These are phyloP conservation scores for Colletotrichum horii DNA, from an alignment of 2,329 filamentous ascomycete species.

Conservation along the genomic window DNA sequence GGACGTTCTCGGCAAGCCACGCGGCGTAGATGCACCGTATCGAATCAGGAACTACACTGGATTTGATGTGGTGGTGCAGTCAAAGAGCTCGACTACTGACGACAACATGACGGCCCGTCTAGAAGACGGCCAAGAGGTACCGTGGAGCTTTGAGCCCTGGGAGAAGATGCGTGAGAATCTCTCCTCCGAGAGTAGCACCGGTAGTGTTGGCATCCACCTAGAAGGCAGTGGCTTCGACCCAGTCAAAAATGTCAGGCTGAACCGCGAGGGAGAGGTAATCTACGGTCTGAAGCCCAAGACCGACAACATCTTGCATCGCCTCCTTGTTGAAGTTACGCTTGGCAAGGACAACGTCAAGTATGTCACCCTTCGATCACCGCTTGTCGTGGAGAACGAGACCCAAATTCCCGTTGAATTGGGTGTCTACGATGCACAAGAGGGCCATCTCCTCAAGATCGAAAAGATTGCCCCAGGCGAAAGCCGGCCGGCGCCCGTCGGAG, in stretches of 20 bases:
- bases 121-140: constrained; percentile 86
- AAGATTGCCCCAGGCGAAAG: constrained; percentile 94
- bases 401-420: constrained; percentile 95
- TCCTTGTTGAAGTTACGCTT: constrained; percentile 89
- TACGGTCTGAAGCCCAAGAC: constrained; percentile 90
- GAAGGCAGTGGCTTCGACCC: constrained; percentile 95
- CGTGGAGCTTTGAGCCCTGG: constrained; percentile 97
- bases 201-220: constrained; percentile 80
- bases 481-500: constrained; percentile 88
- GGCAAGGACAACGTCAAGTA: constrained; percentile 98
- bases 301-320: constrained; percentile 82
- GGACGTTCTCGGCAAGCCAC: constrained; percentile 90
- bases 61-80: constrained; percentile 85
- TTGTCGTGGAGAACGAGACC: constrained; percentile 94
- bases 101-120: constrained; percentile 78
- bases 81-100: constrained; percentile 70
- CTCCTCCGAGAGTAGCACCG: constrained; percentile 80
- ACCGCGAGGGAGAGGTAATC: constrained; percentile 90
- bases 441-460: constrained; percentile 94
- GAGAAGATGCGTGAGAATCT: constrained; percentile 95
- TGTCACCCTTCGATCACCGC: constrained; percentile 90
- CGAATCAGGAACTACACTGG: constrained; percentile 95
- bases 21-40: constrained; percentile 90
- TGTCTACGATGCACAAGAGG: constrained; percentile 85
- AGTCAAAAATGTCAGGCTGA: constrained; percentile 86